phyloP scores from a whole-genome alignment of 139 green algal genomes.

The Helicosporidium sp. region DNA sequence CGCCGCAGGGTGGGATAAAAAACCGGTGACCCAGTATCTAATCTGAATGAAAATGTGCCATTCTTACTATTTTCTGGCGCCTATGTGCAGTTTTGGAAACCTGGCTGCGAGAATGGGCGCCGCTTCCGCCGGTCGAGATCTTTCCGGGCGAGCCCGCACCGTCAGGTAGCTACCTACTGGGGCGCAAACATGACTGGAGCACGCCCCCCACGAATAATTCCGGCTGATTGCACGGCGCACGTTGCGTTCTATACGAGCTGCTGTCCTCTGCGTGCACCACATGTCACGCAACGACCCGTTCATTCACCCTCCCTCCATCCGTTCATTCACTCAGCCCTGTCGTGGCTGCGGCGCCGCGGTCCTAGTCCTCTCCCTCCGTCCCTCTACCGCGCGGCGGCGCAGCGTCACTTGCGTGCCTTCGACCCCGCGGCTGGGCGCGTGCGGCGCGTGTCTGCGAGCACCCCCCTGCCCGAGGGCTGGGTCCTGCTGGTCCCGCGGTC shows the following conservation, averaged over 20 bases:
- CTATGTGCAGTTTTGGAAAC: no score
- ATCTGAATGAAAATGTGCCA: no score
- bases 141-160: not conserved
- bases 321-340: conserved; percentile 13
- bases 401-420: conserved; percentile 9
- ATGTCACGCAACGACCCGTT: no score
- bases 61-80: no score
- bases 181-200: no score
- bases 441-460: not conserved
- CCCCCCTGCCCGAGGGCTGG: conserved; percentile 4
- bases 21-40: no score
- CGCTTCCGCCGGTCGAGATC: not conserved
- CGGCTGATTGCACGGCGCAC: no score
- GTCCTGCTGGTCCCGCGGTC: conserved; percentile 9
- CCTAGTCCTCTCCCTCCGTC: conserved; percentile 10
- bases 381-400: conserved; percentile 15
- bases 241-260: no score
- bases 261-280: not conserved
- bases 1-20: no score
- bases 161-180: no score
- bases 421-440: conserved; percentile 1
- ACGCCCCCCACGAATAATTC: no score
- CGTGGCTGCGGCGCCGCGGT: conserved; percentile 27
- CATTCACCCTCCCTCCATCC: not conserved
- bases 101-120: no score